phyloP scores from a whole-genome alignment of 2,329 filamentous ascomycete genomes.

The Hymenoscyphus albidus region DNA sequence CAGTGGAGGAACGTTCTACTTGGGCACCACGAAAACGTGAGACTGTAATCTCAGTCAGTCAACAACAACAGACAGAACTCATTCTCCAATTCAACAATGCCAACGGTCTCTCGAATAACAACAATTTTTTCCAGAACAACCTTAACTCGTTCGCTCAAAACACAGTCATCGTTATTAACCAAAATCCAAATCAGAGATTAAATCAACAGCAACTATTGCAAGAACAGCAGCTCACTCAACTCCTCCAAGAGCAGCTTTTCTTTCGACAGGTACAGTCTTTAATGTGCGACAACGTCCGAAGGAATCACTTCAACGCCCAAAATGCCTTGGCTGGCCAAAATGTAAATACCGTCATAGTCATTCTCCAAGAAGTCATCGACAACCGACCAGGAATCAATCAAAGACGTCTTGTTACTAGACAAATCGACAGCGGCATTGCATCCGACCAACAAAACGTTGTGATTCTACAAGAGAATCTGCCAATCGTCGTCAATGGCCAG shows the following conservation, averaged over 20 bases:
- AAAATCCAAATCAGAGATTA: slow-evolving; percentile 17
- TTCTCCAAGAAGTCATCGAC: slow-evolving; percentile 30
- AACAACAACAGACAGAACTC: slow-evolving; percentile 5
- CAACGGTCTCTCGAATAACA: background rate
- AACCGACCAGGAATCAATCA: slow-evolving; percentile 24
- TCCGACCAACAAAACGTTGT: slow-evolving; percentile 19
- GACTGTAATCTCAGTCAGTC: background rate
- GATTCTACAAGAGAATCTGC: slow-evolving; percentile 19
- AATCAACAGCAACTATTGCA: slow-evolving; percentile 14
- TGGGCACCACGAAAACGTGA: slow-evolving; percentile 19
- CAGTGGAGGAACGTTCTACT: slow-evolving; percentile 22
- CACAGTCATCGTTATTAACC: slow-evolving; percentile 21
- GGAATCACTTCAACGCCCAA: slow-evolving; percentile 29
- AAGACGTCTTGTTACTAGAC: slow-evolving; percentile 28
- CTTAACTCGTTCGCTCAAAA: slow-evolving; percentile 13
- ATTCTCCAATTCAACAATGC: background rate
- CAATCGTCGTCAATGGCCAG: slow-evolving; percentile 14
- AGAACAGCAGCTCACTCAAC: slow-evolving; percentile 15
- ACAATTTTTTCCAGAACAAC: slow-evolving; percentile 15
- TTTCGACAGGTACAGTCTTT: slow-evolving; percentile 20
- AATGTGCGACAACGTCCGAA: slow-evolving; percentile 31
- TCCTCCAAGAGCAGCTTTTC: slow-evolving; percentile 23
- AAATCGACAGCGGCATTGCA: slow-evolving; percentile 26
- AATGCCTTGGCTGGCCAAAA: slow-evolving; percentile 21
- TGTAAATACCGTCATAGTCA: slow-evolving; percentile 30